Evolutionary conservation across 2,329 filamentous ascomycete species (phyloP).

Genomic region (Atkinsonella hypoxylon): DNA sequence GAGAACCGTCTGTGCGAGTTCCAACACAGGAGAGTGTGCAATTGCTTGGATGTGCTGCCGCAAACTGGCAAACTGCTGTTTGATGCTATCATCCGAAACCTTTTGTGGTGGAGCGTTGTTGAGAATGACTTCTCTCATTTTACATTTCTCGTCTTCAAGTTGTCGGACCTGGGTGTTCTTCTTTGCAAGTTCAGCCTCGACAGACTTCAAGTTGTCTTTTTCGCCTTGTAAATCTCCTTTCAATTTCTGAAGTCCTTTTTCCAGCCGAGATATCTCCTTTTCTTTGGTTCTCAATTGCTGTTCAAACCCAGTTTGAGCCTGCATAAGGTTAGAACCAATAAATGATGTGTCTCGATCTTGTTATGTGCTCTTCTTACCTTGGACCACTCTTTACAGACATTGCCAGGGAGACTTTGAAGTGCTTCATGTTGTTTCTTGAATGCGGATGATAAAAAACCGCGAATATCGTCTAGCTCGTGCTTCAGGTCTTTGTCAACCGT

Average conservation of each 20-base stretch:
- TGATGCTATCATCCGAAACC: not conserved
- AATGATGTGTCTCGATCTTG: no score
- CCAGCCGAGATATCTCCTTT: not conserved
- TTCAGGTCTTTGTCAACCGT: no score
- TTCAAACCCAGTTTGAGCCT: not conserved
- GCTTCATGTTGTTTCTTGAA: no score
- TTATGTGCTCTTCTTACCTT: not conserved
- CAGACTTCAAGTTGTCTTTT: no score
- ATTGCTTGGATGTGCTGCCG: not conserved
- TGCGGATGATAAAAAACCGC: no score
- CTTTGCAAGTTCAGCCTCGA: no score
- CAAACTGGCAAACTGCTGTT: not conserved
- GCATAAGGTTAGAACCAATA: not conserved
- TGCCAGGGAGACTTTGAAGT: not conserved
- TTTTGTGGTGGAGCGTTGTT: not conserved
- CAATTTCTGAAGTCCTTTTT: fast-evolving
- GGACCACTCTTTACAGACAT: not conserved
- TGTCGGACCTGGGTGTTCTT: not conserved
- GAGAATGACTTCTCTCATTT: not conserved
- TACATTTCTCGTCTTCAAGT: not conserved
- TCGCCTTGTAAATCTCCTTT: no score
- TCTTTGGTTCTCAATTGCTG: not conserved
- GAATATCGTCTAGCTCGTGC: not conserved
- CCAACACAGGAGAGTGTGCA: not conserved
- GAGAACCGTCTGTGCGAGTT: not conserved